Base-by-base conservation (phyloP, 1,284 basidiomycete genomes). In the Fereydounia khargensis region DNA sequence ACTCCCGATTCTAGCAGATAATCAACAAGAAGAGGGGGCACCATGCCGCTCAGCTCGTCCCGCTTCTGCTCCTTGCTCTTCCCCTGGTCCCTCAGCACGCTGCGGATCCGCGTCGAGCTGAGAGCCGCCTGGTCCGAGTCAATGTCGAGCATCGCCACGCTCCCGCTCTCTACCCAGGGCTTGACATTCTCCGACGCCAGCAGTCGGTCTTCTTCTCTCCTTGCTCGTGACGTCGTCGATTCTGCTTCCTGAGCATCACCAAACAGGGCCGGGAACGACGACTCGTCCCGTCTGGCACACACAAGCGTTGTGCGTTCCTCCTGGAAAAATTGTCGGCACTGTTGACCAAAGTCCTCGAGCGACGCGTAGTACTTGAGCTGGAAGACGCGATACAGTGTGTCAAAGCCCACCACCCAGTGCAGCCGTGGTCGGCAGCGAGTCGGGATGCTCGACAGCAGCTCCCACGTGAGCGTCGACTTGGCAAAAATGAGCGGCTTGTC, bases 401-500 rank as follows among this genome's bases (percentile, higher is more conserved):
- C 94, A 42, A 85, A 83, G 8, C 92, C 92, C 43, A 94, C 79
- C 19, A 89, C 77, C 72, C 89, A 90, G 9, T 82, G 80, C 16
- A 89, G 75, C 16, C 52, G 40, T 10, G 46, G 25, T 8, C 43
- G 20, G 9, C 35, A 4, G 14, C 6, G 10, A 5, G 35, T 35
- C 30, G 38, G 35, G 18, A n/a, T n/a, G n/a, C n/a, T n/a, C 28
- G 28, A 14, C 35, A 84, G 84, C 14, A 72, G 70, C n/a, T 79
- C 79, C 39, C 89, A 79, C 17, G 82, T 75, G 16, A 81, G 79
- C 4, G 64, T 58, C 10, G 88, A 86, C 78, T 97, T 97, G 30
- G 83, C 83, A 32, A 88, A 87, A 74, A 97, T 96, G 0, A 87
- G 88, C 3, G 92, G 90, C 59, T 89, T 87, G 68, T 91, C 83